Conservation (phyloP, 2,329 filamentous ascomycete species). For the Penicillium sp. region DNA sequence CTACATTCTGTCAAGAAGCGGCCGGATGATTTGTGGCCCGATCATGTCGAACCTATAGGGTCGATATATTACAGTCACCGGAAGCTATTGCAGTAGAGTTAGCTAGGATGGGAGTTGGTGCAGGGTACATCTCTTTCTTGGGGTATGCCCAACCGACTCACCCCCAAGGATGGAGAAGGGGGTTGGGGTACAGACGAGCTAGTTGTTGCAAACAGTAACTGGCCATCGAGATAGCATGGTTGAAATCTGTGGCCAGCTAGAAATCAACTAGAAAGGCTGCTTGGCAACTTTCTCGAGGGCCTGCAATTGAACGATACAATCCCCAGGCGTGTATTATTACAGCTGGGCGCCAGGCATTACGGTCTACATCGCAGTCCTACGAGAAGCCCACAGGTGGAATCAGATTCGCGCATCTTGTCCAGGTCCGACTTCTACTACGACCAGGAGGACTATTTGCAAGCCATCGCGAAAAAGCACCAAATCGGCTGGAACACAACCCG, state of each 20-base stretch:
- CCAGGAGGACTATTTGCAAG: constrained; percentile 52
- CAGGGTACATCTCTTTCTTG: constrained; percentile 51
- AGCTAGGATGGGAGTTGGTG: constrained; percentile 27
- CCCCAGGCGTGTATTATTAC: constrained; percentile 51
- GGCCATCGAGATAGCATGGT: no score
- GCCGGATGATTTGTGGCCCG: not conserved
- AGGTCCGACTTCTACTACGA: constrained; percentile 56
- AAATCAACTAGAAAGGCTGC: not conserved
- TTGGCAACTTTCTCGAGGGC: not conserved
- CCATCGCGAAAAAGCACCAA: constrained; percentile 43
- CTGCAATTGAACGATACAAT: not conserved
- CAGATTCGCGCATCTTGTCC: constrained; percentile 25
- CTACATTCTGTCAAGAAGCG: not conserved
- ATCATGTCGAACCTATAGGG: not conserved
- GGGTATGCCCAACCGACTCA: constrained; percentile 54
- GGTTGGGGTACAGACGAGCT: constrained; percentile 55
- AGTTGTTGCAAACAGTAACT: constrained; percentile 9
- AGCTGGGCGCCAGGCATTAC: constrained; percentile 57
- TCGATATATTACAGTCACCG: not conserved
- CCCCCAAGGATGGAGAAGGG: constrained; percentile 46
- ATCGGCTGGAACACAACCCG: constrained; percentile 51
- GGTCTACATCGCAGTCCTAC: constrained; percentile 51
- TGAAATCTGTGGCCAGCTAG: not conserved
- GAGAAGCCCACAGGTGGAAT: constrained; percentile 48
- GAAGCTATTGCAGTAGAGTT: constrained; percentile 28